Evolutionary conservation across 1,284 basidiomycete species (phyloP).

Genomic region (Trametes sp.): DNA sequence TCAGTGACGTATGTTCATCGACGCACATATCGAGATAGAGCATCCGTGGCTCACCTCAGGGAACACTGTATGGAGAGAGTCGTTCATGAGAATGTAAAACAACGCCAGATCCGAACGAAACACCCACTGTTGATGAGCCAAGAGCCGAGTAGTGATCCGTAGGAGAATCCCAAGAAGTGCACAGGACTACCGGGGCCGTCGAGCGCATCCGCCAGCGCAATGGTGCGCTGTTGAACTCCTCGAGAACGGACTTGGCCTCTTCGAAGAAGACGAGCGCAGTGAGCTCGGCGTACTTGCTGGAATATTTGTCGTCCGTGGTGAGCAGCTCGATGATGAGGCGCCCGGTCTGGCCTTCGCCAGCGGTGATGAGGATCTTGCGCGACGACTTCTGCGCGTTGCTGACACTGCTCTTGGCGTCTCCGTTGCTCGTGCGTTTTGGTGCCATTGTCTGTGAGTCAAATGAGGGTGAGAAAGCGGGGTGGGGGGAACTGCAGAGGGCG

Average conservation of each 20-base stretch:
- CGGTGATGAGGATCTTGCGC: conserved; percentile 34
- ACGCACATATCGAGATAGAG: too few species aligned
- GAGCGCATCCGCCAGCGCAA: conserved; percentile 27
- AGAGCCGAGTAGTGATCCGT: conserved; percentile 25
- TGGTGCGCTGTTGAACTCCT: conserved; percentile 30
- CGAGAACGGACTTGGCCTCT: conserved; percentile 23
- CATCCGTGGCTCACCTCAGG: conserved; percentile 16
- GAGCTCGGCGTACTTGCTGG: conserved; percentile 28
- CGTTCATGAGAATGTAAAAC: too few species aligned
- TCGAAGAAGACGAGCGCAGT: conserved; percentile 34
- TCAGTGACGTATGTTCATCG: not conserved
- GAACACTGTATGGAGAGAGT: conserved; percentile 14
- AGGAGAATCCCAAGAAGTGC: conserved; percentile 25
- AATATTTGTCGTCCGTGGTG: conserved; percentile 27
- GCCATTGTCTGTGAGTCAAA: not conserved
- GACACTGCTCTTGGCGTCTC: not conserved
- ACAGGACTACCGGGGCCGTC: conserved; percentile 24
- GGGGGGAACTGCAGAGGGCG: too few species aligned
- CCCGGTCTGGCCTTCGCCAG: conserved; percentile 36
- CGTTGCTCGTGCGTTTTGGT: conserved; percentile 6
- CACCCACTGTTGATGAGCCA: conserved; percentile 32
- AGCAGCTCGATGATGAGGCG: conserved; percentile 36
- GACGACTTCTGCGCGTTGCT: not conserved
- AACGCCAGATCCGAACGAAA: not conserved
- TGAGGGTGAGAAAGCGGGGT: too few species aligned